phyloP scores from a whole-genome alignment of 306 rosid genomes.

The Vachellia collinsii region DNA sequence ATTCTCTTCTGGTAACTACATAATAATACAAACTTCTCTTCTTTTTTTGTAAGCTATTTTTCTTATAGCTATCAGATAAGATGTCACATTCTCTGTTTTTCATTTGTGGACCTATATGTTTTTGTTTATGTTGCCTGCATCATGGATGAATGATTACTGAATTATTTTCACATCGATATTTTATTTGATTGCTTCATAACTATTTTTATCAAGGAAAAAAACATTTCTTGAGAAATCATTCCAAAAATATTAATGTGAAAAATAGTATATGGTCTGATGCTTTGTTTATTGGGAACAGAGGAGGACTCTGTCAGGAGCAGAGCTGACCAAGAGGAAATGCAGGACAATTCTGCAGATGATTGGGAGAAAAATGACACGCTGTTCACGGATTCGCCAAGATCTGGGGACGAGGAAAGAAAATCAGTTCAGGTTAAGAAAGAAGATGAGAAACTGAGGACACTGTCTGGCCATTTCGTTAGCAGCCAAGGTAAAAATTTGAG shows the following conservation, averaged over 20 bases:
- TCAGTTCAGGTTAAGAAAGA: constrained; percentile 54
- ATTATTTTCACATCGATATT: not conserved
- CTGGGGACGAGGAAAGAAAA: constrained; percentile 50
- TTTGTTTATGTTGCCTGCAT: not conserved
- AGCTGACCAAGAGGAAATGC: constrained; percentile 65
- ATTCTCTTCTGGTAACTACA: constrained; percentile 68
- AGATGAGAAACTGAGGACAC: constrained; percentile 59
- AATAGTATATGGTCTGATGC: not conserved
- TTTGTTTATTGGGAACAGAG: constrained; percentile 47
- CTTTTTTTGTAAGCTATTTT: not conserved
- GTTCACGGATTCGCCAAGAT: constrained; percentile 49
- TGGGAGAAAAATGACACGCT: constrained; percentile 59
- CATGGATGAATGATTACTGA: not conserved
- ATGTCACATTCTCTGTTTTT: constrained; percentile 7
- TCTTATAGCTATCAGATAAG: not conserved
- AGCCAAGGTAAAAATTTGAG: constrained; percentile 86
- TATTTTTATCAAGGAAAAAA: not conserved
- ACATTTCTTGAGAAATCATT: not conserved
- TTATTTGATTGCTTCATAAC: not conserved
- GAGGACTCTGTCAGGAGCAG: constrained; percentile 76
- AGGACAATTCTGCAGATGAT: constrained; percentile 54
- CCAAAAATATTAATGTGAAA: not conserved
- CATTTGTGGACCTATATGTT: not conserved
- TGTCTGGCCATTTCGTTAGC: constrained; percentile 63
- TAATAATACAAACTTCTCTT: constrained; percentile 13